These are phyloP conservation scores for Cordyceps javanica DNA, from an alignment of 2,329 filamentous ascomycete genomes.

Conservation along the genomic window DNA sequence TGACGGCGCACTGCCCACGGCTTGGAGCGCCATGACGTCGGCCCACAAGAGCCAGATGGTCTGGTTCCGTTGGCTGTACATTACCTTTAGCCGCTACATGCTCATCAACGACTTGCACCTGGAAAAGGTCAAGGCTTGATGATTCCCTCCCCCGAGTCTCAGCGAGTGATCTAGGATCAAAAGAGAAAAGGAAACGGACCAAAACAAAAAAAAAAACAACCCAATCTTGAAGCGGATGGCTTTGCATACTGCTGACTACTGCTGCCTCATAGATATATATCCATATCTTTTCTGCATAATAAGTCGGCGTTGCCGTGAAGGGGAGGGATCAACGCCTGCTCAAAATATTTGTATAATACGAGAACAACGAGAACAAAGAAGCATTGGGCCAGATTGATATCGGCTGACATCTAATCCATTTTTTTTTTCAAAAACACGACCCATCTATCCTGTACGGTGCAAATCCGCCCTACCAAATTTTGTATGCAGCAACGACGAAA, in stretches of 20 bases:
- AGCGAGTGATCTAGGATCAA: background rate
- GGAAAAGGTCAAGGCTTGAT: slow-evolving; percentile 30
- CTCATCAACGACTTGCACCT: slow-evolving; percentile 78
- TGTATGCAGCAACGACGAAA: no score
- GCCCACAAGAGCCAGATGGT: slow-evolving; percentile 96
- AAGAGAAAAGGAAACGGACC: background rate
- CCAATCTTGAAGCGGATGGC: background rate
- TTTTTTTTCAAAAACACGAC: no score
- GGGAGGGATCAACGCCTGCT: background rate
- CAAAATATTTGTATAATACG: slow-evolving; percentile 6
- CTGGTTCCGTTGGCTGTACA: slow-evolving; percentile 98
- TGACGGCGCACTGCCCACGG: slow-evolving; percentile 45
- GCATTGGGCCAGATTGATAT: slow-evolving; percentile 3
- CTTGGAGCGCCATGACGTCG: slow-evolving; percentile 79
- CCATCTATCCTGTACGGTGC: no score
- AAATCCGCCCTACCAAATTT: no score
- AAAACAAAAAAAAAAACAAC: no score
- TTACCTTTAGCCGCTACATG: slow-evolving; percentile 88
- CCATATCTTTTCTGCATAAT: background rate
- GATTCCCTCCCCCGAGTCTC: no score
- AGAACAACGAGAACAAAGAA: slow-evolving; percentile 9
- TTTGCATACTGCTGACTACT: no score
- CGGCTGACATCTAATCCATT: background rate
- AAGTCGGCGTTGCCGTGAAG: background rate
- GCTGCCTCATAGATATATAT: no score